A percentile compares a stretch with the other conserved stretches of the same genome.
These are phyloP conservation scores for Penicillium glabrum DNA, from an alignment of 2,329 filamentous ascomycete species.

Conservation along the genomic window DNA sequence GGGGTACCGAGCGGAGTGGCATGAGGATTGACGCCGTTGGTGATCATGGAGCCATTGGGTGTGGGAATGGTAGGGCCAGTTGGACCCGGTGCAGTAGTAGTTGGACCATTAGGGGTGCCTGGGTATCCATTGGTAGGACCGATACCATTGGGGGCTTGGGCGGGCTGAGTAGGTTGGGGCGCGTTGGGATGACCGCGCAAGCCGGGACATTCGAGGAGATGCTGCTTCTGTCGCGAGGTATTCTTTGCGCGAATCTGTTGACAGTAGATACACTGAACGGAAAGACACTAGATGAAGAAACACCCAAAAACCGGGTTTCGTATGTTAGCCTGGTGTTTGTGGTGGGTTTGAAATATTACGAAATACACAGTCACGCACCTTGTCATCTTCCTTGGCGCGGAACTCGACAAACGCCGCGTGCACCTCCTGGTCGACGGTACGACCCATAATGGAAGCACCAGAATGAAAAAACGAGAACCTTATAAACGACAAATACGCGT, in stretches of 20 bases:
- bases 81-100: constrained; percentile 33
- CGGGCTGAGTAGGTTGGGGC: constrained; percentile 42
- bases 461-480: constrained; percentile 15
- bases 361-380: constrained; percentile 45
- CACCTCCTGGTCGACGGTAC: constrained; percentile 53
- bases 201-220: constrained; percentile 52
- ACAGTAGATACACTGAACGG: constrained; percentile 55
- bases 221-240: constrained; percentile 53
- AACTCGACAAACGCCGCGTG: constrained; percentile 56
- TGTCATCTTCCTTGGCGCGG: constrained; percentile 54
- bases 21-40: constrained; percentile 46
- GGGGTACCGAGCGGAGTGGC: constrained; percentile 44
- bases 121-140: constrained; percentile 44
- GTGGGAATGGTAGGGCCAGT: constrained; percentile 39
- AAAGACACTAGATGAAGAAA: constrained; percentile 44
- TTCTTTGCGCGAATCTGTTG: constrained; percentile 55
- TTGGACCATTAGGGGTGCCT: constrained; percentile 41
- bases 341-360: constrained; percentile 41
- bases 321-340: constrained; percentile 35
- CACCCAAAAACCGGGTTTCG: constrained; percentile 22
- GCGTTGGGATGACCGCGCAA: constrained; percentile 47
- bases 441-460: constrained; percentile 44
- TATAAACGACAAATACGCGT: constrained; percentile 1
- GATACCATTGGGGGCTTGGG: constrained; percentile 42
- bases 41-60: constrained; percentile 44